Conservation (phyloP, 2,329 filamentous ascomycete genomes). For the Rutstroemia sp. region DNA sequence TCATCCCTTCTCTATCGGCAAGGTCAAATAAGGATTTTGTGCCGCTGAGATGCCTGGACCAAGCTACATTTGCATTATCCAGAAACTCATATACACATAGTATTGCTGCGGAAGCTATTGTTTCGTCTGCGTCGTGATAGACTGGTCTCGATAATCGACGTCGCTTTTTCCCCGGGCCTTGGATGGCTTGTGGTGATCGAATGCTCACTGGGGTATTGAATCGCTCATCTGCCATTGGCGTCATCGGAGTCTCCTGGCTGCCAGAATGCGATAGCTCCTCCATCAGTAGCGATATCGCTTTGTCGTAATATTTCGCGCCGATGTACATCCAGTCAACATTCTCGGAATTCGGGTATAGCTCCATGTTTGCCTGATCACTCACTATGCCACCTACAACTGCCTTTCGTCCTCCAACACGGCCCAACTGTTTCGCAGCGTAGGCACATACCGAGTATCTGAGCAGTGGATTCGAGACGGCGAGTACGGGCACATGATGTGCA, state of each 20-base stretch:
- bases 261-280: conserved; percentile 29
- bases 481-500: conserved; percentile 50
- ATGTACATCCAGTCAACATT: conserved; percentile 51
- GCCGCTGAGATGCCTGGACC: conserved; percentile 57
- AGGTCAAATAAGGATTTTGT: conserved; percentile 55
- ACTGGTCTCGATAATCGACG: conserved; percentile 35
- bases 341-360: conserved; percentile 39
- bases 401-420: conserved; percentile 44
- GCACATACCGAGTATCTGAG: conserved; percentile 49
- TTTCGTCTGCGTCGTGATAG: conserved; percentile 44
- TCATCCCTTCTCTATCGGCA: conserved; percentile 41
- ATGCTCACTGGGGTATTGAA: conserved; percentile 20
- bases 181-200: conserved; percentile 18
- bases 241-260: conserved; percentile 18
- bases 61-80: conserved; percentile 55
- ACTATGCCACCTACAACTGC: conserved; percentile 41
- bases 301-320: conserved; percentile 53
- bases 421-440: conserved; percentile 54
- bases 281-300: conserved; percentile 44
- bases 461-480: conserved; percentile 41
- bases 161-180: conserved; percentile 30
- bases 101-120: conserved; percentile 58
- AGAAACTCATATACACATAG: conserved; percentile 61
- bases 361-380: conserved; percentile 41
- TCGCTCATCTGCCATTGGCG: conserved; percentile 28